These are phyloP conservation scores for Sclerotinia minor DNA, from an alignment of 2,329 filamentous ascomycete species.

Conservation along the genomic window DNA sequence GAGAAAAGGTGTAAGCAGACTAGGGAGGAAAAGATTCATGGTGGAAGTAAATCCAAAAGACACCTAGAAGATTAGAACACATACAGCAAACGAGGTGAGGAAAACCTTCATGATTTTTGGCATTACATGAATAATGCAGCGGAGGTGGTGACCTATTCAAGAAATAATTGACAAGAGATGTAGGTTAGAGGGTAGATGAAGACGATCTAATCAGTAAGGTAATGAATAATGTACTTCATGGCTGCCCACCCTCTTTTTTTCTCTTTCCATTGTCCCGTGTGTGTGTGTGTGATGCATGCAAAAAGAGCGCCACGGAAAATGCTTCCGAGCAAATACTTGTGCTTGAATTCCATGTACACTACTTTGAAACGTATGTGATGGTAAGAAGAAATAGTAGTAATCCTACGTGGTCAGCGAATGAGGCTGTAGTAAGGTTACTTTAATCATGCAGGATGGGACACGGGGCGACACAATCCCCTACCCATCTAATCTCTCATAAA, in stretches of 20 bases:
- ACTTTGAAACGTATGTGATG: slow-evolving; percentile 6
- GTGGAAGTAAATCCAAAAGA: not conserved
- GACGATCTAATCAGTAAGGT: not conserved
- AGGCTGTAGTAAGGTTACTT: slow-evolving; percentile 13
- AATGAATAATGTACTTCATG: not conserved
- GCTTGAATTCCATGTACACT: not conserved
- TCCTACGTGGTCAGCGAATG: slow-evolving; percentile 14
- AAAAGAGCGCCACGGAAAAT: slow-evolving; percentile 8
- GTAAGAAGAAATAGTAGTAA: not conserved
- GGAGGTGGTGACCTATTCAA: not conserved
- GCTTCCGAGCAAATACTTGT: not conserved
- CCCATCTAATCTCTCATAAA: slow-evolving; percentile 2
- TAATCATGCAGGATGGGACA: not conserved
- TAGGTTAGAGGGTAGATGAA: not conserved
- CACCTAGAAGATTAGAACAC: slow-evolving; percentile 1
- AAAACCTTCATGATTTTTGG: not conserved
- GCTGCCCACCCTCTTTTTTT: no score
- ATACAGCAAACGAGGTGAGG: not conserved
- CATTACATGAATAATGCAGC: not conserved
- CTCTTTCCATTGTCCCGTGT: slow-evolving; percentile 1
- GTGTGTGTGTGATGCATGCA: not conserved
- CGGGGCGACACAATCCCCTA: not conserved
- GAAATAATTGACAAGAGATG: slow-evolving; percentile 1
- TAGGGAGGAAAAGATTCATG: not conserved
- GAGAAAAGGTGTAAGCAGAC: not conserved